Conservation (phyloP, 2,329 filamentous ascomycete genomes). For the Ceratocystiopsis minuta region DNA sequence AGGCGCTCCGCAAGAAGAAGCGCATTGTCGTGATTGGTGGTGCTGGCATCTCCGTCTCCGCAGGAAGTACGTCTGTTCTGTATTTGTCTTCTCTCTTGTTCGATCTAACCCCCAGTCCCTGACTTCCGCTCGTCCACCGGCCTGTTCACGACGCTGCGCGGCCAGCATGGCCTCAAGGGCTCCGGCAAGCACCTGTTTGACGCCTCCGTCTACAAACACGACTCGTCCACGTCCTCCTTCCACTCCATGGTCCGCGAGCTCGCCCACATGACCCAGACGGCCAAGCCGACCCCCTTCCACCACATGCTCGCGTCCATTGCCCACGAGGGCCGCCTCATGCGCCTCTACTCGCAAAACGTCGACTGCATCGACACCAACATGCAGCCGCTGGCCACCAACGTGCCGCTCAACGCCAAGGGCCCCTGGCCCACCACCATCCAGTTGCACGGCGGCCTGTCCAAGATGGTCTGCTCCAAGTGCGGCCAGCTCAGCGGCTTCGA, state of each 20-base stretch:
- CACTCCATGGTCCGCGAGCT: constrained; percentile 91
- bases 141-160: constrained; percentile 69
- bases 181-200: constrained; percentile 95
- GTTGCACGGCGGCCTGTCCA: constrained; percentile 79
- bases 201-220: constrained; percentile 90
- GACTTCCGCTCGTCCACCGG: constrained; percentile 89
- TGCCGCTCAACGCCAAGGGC: constrained; percentile 65
- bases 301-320: constrained; percentile 82
- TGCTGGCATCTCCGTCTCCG: constrained; percentile 90
- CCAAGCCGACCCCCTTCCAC: constrained; percentile 76
- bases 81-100: background rate
- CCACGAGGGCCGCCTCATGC: constrained; percentile 67
- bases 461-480: constrained; percentile 96
- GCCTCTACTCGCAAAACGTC: constrained; percentile 92
- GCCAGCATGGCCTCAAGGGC: constrained; percentile 75
- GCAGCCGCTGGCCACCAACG: constrained; percentile 57
- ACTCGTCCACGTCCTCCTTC: constrained; percentile 73
- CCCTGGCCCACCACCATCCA: constrained; percentile 92
- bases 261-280: constrained; percentile 57
- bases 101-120: constrained; percentile 40
- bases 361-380: constrained; percentile 84
- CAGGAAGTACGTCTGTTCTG: constrained; percentile 50
- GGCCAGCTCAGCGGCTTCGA: constrained; percentile 59
- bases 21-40: constrained; percentile 96
- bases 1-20: constrained; percentile 67